A percentile compares a stretch with the other conserved stretches of the same genome.
Conservation (phyloP, 345 rosid species). For the Corchorus capsularis region DNA sequence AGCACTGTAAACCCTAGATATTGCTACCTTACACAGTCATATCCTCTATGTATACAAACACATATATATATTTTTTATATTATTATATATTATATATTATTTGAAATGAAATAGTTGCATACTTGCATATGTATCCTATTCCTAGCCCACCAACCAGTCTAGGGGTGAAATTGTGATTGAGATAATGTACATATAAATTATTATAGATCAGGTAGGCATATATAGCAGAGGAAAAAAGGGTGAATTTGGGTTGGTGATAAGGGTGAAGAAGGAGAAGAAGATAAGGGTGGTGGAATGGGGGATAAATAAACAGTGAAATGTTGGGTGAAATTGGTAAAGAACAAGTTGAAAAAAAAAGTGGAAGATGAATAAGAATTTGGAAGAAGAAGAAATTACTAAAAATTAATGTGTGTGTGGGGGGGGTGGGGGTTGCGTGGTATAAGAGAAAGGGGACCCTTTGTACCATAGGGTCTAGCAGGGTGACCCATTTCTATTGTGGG, state of each 20-base stretch:
- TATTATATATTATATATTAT: too few species aligned
- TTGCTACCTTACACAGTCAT: not conserved
- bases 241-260: not conserved
- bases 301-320: not conserved
- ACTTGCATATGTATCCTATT: not conserved
- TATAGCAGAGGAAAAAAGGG: not conserved
- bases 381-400: too few species aligned
- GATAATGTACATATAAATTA: not conserved
- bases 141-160: not conserved
- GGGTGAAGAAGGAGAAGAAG: not conserved
- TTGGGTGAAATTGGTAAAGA: not conserved
- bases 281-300: not conserved
- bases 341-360: not conserved
- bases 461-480: slow-evolving; percentile 22
- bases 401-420: too few species aligned
- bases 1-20: slow-evolving; percentile 2
- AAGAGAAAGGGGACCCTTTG: slow-evolving; percentile 26
- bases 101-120: slow-evolving; percentile 1
- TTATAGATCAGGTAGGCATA: too few species aligned
- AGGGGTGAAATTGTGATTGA: not conserved
- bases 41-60: too few species aligned
- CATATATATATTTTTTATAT: not conserved
- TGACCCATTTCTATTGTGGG: slow-evolving; percentile 38
- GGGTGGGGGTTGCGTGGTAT: slow-evolving; percentile 33
- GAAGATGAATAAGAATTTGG: too few species aligned